Evolutionary conservation across 2,329 filamentous ascomycete species (phyloP).

Genomic region (Penicillium sp.): DNA sequence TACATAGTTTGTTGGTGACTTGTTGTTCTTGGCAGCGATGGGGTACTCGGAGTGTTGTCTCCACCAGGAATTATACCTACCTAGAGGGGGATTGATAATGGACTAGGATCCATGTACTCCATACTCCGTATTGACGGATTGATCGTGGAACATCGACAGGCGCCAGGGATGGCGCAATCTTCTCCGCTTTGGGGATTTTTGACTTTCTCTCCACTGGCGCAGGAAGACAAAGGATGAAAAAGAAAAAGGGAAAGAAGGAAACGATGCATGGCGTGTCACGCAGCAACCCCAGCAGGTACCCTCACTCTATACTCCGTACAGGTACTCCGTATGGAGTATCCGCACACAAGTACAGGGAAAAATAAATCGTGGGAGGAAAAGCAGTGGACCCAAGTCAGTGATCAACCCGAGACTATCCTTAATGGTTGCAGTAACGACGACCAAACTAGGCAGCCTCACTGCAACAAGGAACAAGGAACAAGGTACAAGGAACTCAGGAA

Average conservation of each 20-base stretch:
- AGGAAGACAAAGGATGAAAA: neutral
- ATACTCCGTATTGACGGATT: too few species aligned
- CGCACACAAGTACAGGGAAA: neutral
- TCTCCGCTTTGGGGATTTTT: neutral
- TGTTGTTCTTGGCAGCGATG: too few species aligned
- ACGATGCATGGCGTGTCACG: neutral
- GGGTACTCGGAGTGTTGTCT: too few species aligned
- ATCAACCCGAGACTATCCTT: conserved; percentile 19
- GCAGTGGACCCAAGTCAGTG: conserved; percentile 15
- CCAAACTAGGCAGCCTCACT: conserved; percentile 14
- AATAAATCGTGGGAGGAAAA: conserved; percentile 1
- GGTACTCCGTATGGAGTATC: too few species aligned
- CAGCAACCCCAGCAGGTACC: too few species aligned
- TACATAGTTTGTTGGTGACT: too few species aligned
- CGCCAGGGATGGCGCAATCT: neutral
- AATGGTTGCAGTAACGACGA: conserved; percentile 16
- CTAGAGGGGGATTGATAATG: too few species aligned
- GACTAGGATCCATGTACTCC: too few species aligned
- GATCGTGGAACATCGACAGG: neutral
- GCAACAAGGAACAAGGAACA: too few species aligned
- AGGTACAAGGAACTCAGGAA: too few species aligned
- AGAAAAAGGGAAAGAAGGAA: neutral
- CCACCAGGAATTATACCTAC: too few species aligned
- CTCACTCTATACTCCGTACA: too few species aligned
- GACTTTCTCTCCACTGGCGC: neutral